phyloP scores from a whole-genome alignment of 331 rosid genomes.

The Rhamnella rubrinervis region DNA sequence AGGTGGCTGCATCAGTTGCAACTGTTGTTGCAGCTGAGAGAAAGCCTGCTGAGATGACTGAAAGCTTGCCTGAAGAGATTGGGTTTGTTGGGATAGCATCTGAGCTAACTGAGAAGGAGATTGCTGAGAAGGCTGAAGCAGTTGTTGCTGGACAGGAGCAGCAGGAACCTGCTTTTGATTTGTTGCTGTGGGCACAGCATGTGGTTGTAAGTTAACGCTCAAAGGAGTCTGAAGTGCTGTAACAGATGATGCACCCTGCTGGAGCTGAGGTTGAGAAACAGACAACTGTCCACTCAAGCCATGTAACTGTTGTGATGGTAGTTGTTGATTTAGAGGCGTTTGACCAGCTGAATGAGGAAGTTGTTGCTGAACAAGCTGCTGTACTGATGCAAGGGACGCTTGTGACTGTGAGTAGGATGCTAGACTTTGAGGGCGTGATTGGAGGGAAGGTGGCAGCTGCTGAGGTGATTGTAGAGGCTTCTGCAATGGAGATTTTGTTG shows the following conservation, averaged over 20 bases:
- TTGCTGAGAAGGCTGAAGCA: constrained; percentile 63
- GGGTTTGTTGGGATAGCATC: constrained; percentile 90
- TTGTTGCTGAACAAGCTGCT: constrained; percentile 63
- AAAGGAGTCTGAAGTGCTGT: constrained; percentile 41
- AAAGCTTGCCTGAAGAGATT: constrained; percentile 89
- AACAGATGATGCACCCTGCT: constrained; percentile 46
- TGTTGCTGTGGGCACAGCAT: constrained; percentile 30
- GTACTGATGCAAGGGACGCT: constrained; percentile 40
- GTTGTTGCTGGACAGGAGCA: constrained; percentile 51
- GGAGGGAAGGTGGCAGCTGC: constrained; percentile 61
- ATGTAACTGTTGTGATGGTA: constrained; percentile 31
- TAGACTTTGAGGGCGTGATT: constrained; percentile 47
- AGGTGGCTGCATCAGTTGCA: constrained; percentile 85
- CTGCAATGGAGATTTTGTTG: constrained; percentile 63
- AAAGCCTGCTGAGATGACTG: constrained; percentile 96
- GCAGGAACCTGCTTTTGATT: constrained; percentile 49
- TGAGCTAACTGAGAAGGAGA: constrained; percentile 93
- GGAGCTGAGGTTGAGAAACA: constrained; percentile 62
- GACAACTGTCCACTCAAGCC: constrained; percentile 55
- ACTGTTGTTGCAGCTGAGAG: constrained; percentile 90
- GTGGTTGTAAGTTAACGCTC: constrained; percentile 49
- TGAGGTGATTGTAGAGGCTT: constrained; percentile 69
- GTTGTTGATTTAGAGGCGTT: constrained; percentile 40
- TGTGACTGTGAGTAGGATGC: constrained; percentile 56
- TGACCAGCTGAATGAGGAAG: constrained; percentile 59